A percentile compares a stretch with the other conserved stretches of the same genome.
These are phyloP conservation scores for Saposhnikovia divaricata DNA, from an alignment of 129 eudicot genomes.

Conservation along the genomic window DNA sequence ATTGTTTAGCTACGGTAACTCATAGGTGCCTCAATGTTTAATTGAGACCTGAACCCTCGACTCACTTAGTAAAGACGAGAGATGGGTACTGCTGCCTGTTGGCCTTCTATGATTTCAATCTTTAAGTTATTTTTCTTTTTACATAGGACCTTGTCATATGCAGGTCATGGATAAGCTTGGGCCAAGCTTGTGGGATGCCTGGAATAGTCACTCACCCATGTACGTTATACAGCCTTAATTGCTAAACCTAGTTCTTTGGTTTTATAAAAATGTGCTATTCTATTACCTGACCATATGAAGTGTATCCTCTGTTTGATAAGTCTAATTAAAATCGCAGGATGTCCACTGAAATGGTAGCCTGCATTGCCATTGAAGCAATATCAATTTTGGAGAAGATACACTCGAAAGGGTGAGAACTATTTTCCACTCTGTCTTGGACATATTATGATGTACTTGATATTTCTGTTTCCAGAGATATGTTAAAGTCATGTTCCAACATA, in stretches of 20 bases:
- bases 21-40: background rate
- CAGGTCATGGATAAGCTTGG: slow-evolving; percentile 97
- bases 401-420: slow-evolving; percentile 59
- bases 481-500: background rate
- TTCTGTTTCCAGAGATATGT: background rate
- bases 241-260: background rate
- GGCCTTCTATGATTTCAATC: background rate
- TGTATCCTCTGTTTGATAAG: background rate
- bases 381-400: slow-evolving; percentile 88
- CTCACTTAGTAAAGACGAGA: background rate
- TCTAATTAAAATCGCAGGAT: slow-evolving; percentile 38
- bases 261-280: background rate
- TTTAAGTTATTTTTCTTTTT: slow-evolving; percentile 1
- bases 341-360: slow-evolving; percentile 91
- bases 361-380: slow-evolving; percentile 89
- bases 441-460: background rate
- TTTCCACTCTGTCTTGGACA: background rate
- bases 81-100: background rate
- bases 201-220: slow-evolving; percentile 77
- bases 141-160: slow-evolving; percentile 5
- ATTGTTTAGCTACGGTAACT: background rate
- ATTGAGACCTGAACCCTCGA: background rate
- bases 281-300: background rate
- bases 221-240: slow-evolving; percentile 17
- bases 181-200: slow-evolving; percentile 89